Evolutionary conservation across 108 stramenopile species (phyloP).

Genomic region (Cyclotella atomus): DNA sequence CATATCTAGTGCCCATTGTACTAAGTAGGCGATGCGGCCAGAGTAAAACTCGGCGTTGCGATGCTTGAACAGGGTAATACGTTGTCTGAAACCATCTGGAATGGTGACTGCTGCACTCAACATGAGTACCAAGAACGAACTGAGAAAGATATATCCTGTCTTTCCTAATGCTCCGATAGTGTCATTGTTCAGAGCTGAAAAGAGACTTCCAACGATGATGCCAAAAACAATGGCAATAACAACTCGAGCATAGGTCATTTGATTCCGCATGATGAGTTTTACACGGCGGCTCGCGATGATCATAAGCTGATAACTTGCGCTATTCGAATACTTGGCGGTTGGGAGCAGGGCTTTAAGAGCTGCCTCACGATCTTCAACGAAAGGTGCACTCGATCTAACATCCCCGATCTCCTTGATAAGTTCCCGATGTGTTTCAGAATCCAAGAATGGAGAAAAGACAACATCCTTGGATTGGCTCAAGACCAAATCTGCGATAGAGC

Average conservation of each 20-base stretch:
- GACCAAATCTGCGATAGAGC: conserved; percentile 37
- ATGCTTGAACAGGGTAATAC: conserved; percentile 50
- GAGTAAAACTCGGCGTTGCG: conserved; percentile 47
- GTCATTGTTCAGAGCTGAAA: conserved; percentile 23
- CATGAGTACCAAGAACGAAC: conserved; percentile 51
- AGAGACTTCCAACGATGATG: conserved; percentile 46
- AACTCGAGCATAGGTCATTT: conserved; percentile 43
- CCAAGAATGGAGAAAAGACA: not conserved
- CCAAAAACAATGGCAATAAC: conserved; percentile 56
- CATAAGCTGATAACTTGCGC: conserved; percentile 22
- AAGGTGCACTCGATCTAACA: not conserved
- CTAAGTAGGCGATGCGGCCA: conserved; percentile 29
- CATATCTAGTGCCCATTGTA: conserved; percentile 22
- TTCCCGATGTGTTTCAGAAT: not conserved
- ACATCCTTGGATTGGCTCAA: not conserved
- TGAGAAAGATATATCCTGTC: conserved; percentile 50
- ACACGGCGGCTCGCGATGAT: conserved; percentile 27
- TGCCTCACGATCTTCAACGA: conserved; percentile 1
- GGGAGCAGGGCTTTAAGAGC: not conserved
- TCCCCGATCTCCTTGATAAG: not conserved
- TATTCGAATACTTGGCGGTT: conserved; percentile 11
- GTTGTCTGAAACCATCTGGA: conserved; percentile 42
- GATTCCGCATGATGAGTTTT: conserved; percentile 50
- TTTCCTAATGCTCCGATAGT: conserved; percentile 33
- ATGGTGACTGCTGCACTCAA: conserved; percentile 47